Evolutionary conservation across 768 basidiomycete species (phyloP).

Genomic region (Psilocybe cyanescens): DNA sequence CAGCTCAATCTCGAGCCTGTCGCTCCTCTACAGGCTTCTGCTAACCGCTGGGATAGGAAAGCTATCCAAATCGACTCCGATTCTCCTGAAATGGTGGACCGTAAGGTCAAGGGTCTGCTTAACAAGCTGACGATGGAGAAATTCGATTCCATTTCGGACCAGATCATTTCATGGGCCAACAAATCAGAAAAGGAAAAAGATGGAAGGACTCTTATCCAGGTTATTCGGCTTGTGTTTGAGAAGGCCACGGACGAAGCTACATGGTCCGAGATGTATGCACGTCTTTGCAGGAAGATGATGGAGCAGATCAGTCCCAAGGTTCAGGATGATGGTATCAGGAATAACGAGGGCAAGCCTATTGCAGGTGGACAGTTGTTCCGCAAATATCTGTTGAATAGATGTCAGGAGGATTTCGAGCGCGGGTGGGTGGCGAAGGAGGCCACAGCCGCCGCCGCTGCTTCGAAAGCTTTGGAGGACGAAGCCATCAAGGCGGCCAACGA

Average conservation of each 20-base stretch:
- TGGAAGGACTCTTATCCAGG: constrained; percentile 92
- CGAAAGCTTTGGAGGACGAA: constrained; percentile 85
- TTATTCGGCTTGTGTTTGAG: constrained; percentile 95
- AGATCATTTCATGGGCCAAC: constrained; percentile 96
- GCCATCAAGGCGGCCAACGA: constrained; percentile 73
- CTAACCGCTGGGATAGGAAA: constrained; percentile 83
- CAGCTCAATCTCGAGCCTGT: constrained; percentile 61
- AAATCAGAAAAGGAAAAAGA: constrained; percentile 91
- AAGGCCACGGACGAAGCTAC: constrained; percentile 96
- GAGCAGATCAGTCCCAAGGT: constrained; percentile 88
- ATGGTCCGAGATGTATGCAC: constrained; percentile 98
- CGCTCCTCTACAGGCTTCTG: constrained; percentile 75
- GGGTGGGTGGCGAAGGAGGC: constrained; percentile 92
- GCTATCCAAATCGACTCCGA: constrained; percentile 55
- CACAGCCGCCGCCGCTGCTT: constrained; percentile 83
- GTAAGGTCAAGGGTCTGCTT: constrained; percentile 89
- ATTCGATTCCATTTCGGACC: constrained; percentile 93
- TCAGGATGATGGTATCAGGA: constrained; percentile 86
- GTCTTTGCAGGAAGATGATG: constrained; percentile 94
- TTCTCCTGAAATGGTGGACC: constrained; percentile 85
- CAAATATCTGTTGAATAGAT: constrained; percentile 94
- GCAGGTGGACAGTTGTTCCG: constrained; percentile 94
- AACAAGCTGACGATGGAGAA: constrained; percentile 98
- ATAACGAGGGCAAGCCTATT: constrained; percentile 83
- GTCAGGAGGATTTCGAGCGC: constrained; percentile 97